Percentiles rank a stretch among this genome's conserved stretches.
phyloP scores from a whole-genome alignment of 2,329 filamentous ascomycete species.

The Grosmannia clavigera region DNA sequence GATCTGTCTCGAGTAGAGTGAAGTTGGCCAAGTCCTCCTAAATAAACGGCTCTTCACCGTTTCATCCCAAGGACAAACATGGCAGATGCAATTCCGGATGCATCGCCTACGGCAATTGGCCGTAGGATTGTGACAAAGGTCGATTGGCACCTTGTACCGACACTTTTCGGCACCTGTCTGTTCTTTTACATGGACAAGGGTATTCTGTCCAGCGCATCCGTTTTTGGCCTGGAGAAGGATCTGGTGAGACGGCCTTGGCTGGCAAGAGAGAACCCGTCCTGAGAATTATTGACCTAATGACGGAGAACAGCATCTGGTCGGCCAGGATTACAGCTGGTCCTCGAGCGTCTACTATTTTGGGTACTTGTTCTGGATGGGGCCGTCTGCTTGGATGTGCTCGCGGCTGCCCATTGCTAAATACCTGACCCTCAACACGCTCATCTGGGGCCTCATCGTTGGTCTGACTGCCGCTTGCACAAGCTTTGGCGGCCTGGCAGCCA shows the following conservation, averaged over 20 bases:
- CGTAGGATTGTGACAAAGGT: constrained; percentile 39
- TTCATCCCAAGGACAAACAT: too few relatives aligned
- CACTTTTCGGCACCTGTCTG: constrained; percentile 45
- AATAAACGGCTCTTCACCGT: too few relatives aligned
- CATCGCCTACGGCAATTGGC: constrained; percentile 11
- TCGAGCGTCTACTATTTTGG: constrained; percentile 33
- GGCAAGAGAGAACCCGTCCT: background rate
- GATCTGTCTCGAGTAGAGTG: too few relatives aligned
- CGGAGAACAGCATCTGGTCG: constrained; percentile 19
- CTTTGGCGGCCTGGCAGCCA: constrained; percentile 30
- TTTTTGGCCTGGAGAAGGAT: constrained; percentile 22
- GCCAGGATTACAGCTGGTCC: constrained; percentile 32
- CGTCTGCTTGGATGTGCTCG: constrained; percentile 12
- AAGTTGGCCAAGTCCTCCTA: too few relatives aligned
- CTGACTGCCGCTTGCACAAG: constrained; percentile 8
- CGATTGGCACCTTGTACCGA: constrained; percentile 39
- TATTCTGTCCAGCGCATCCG: constrained; percentile 34
- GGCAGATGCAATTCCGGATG: background rate
- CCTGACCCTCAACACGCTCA: constrained; percentile 8
- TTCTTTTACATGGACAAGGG: constrained; percentile 52
- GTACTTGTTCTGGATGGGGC: constrained; percentile 25
- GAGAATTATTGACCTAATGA: too few relatives aligned
- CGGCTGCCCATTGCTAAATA: constrained; percentile 8
- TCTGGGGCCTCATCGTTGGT: constrained; percentile 8
- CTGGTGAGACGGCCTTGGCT: background rate